phyloP scores from a whole-genome alignment of 139 green algal species.

The Closterium sp. region DNA sequence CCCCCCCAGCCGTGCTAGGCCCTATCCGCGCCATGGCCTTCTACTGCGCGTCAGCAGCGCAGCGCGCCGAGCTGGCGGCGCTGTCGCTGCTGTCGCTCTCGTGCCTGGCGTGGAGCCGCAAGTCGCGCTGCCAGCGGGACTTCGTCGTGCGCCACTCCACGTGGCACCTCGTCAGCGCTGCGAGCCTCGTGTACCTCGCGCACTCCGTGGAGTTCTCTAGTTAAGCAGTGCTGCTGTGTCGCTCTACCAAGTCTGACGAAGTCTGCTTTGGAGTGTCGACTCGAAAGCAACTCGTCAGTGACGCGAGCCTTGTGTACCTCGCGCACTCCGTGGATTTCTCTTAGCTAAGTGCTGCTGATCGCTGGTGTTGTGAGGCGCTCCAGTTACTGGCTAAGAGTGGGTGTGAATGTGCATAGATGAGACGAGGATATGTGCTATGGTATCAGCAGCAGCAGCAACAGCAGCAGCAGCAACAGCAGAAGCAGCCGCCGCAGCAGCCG shows the following conservation, averaged over 20 bases:
- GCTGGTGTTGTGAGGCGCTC: not conserved
- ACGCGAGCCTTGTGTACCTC: too few relatives aligned
- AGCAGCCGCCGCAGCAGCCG: too few relatives aligned
- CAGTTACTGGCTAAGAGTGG: too few relatives aligned
- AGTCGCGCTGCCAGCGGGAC: not conserved
- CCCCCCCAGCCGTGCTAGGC: not conserved
- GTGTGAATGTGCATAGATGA: too few relatives aligned
- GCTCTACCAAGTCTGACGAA: too few relatives aligned
- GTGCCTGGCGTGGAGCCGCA: slow-evolving; percentile 9
- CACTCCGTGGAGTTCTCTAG: not conserved
- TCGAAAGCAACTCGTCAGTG: too few relatives aligned
- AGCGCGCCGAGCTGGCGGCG: not conserved
- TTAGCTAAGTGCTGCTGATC: too few relatives aligned
- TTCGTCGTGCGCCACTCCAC: slow-evolving; percentile 3
- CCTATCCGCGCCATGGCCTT: not conserved
- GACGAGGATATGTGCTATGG: too few relatives aligned
- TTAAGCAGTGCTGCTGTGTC: not conserved
- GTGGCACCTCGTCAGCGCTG: not conserved
- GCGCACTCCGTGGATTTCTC: too few relatives aligned
- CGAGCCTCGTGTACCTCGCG: not conserved
- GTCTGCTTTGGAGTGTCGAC: too few relatives aligned
- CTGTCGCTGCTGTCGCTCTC: not conserved
- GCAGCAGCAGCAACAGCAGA: not conserved
- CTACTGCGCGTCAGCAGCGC: not conserved
- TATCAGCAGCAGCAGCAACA: not conserved